These are phyloP conservation scores for Peziza echinospora DNA, from an alignment of 495 filamentous ascomycete genomes.

Conservation along the genomic window DNA sequence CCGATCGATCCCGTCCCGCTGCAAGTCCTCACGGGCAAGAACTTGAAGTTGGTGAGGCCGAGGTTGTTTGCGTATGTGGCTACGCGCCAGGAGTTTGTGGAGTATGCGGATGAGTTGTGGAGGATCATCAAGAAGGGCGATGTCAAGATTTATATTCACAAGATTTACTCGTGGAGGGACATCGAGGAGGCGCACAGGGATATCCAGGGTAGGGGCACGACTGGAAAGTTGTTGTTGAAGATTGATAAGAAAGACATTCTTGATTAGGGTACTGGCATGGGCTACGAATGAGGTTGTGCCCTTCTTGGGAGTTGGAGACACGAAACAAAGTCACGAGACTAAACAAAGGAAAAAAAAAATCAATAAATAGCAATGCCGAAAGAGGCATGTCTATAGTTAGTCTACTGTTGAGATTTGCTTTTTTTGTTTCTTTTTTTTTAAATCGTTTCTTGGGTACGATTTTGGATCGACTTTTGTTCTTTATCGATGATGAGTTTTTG, in stretches of 20 bases:
- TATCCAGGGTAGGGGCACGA: conserved; percentile 62
- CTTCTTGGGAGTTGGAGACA: too few relatives aligned
- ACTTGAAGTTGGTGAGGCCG: conserved; percentile 57
- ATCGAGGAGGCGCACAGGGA: conserved; percentile 45
- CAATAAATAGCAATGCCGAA: too few relatives aligned
- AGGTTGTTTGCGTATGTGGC: conserved; percentile 50
- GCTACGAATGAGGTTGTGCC: too few relatives aligned
- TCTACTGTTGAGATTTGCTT: too few relatives aligned
- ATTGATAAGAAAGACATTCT: neutral
- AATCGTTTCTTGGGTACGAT: too few relatives aligned
- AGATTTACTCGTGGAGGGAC: conserved; percentile 62
- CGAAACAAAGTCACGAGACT: too few relatives aligned
- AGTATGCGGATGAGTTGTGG: conserved; percentile 54
- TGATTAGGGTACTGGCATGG: too few relatives aligned
- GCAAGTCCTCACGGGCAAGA: conserved; percentile 47
- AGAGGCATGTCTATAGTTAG: too few relatives aligned
- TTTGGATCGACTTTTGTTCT: too few relatives aligned
- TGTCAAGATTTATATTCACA: conserved; percentile 53
- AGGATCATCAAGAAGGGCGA: conserved; percentile 42
- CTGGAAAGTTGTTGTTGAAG: conserved; percentile 51
- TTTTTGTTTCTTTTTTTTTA: too few relatives aligned
- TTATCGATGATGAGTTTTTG: too few relatives aligned
- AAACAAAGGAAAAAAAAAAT: too few relatives aligned
- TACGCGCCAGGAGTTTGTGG: conserved; percentile 54
- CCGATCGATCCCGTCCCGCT: conserved; percentile 56